These are phyloP conservation scores for Zizania palustris DNA, from an alignment of 202 grass and related monocot species.

Conservation along the genomic window DNA sequence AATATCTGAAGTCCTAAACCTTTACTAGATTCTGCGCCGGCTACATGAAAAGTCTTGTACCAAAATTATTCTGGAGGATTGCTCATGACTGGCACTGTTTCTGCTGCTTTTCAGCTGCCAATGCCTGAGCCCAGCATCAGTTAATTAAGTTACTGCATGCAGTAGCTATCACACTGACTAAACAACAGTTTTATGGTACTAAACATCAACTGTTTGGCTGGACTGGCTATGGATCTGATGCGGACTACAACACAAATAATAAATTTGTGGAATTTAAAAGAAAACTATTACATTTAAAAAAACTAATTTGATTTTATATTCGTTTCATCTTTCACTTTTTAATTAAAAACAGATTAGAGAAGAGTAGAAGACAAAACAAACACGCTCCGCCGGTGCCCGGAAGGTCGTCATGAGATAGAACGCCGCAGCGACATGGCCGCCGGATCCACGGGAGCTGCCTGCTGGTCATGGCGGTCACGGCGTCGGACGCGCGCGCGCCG, in stretches of 20 bases:
- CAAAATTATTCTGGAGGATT: not conserved
- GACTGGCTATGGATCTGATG: no score
- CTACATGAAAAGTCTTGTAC: not conserved
- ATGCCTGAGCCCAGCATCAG: not conserved
- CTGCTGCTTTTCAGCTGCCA: not conserved
- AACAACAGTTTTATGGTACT: not conserved
- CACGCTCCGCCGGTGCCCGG: not conserved
- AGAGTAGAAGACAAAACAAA: no score
- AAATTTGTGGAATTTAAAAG: no score
- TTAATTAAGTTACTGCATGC: not conserved
- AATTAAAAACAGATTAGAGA: no score
- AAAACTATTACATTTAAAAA: no score
- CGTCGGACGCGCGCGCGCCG: not conserved
- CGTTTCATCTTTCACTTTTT: no score
- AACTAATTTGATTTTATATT: no score
- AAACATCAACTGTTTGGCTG: not conserved
- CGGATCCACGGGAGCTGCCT: not conserved
- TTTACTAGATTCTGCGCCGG: no score
- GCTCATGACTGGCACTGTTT: not conserved
- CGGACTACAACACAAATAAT: no score
- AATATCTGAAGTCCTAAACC: no score
- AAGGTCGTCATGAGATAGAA: not conserved
- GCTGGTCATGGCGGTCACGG: not conserved
- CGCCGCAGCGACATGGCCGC: constrained; percentile 25
- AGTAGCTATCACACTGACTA: not conserved